Conservation (phyloP, 176 grass and related monocot genomes). For the Cymbopogon citratus region DNA sequence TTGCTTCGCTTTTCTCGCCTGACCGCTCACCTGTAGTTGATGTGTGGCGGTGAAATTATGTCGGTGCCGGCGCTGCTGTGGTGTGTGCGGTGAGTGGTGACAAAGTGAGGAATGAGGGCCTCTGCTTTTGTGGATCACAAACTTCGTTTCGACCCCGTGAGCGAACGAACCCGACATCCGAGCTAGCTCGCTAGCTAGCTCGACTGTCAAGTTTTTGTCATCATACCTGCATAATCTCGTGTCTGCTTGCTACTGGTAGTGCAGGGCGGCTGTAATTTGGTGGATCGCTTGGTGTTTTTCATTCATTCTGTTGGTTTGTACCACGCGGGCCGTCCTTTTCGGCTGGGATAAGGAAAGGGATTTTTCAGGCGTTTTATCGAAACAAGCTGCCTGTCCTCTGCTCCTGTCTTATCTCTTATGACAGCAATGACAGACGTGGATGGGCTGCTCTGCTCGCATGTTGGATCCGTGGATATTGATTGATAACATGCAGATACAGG, state of each 20-base stretch:
- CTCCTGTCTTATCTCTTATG: neutral
- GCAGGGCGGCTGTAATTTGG: neutral
- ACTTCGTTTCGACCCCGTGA: neutral
- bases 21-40: neutral
- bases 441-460: neutral
- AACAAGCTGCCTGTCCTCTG: neutral
- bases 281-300: neutral
- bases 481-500: neutral
- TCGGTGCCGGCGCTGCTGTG: conserved; percentile 2
- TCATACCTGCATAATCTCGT: neutral
- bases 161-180: neutral
- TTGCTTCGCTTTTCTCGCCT: neutral
- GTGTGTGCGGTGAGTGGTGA: neutral
- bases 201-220: neutral
- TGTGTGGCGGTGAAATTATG: neutral
- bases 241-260: neutral
- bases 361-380: neutral
- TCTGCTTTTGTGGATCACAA: neutral
- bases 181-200: neutral
- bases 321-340: conserved; percentile 9
- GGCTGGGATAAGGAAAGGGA: conserved; percentile 30
- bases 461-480: neutral
- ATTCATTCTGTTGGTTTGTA: neutral
- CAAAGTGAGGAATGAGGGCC: neutral
- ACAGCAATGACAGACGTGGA: conserved; percentile 20